A percentile compares a stretch with the other conserved stretches of the same genome.
Evolutionary conservation across 148 eudicot genomes (phyloP).

Genomic region (Spergularia bocconei): DNA sequence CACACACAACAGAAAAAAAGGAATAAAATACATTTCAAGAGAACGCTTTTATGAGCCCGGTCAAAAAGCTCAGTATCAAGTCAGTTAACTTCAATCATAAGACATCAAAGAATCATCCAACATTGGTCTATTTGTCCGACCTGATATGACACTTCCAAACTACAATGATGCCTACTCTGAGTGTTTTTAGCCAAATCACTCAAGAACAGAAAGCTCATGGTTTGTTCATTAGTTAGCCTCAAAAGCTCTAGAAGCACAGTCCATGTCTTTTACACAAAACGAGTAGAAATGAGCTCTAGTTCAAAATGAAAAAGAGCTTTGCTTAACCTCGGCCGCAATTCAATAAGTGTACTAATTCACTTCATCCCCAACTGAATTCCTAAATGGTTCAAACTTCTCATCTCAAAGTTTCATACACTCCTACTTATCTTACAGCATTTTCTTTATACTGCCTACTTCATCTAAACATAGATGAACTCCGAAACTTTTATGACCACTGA

Average conservation of each 20-base stretch:
- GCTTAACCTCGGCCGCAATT: not conserved
- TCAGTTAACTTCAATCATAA: not conserved
- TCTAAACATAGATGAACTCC: not conserved
- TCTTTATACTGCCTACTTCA: not conserved
- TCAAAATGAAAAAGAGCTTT: not conserved
- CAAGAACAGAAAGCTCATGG: not conserved
- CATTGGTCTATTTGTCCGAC: not conserved
- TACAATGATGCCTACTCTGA: not conserved
- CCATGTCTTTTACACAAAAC: not conserved
- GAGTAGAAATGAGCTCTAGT: not conserved
- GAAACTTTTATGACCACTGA: too few relatives aligned
- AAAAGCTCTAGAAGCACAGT: not conserved
- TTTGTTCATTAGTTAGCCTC: not conserved
- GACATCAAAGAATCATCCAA: not conserved
- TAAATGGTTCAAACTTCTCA: not conserved
- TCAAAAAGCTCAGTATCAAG: not conserved
- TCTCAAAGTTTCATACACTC: not conserved
- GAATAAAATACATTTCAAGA: not conserved
- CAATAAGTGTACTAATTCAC: not conserved
- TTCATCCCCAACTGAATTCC: not conserved
- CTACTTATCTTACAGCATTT: not conserved
- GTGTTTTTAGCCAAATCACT: not conserved
- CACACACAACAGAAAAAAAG: not conserved
- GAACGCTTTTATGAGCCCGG: not conserved
- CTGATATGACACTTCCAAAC: not conserved